These are phyloP conservation scores for Volvox reticuliferus DNA, from an alignment of 139 green algal species.

Conservation along the genomic window DNA sequence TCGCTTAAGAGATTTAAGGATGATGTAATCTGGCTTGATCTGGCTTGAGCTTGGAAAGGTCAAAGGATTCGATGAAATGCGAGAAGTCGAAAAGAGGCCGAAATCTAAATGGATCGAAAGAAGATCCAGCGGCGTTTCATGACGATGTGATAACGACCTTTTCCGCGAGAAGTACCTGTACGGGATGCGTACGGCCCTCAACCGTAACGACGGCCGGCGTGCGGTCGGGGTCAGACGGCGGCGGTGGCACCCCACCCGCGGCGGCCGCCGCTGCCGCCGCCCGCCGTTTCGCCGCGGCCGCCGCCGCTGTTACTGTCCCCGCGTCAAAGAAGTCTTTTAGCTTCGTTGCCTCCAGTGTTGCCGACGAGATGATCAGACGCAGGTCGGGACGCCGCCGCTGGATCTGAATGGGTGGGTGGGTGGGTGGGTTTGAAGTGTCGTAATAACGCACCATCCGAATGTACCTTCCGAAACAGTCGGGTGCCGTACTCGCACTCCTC, in stretches of 20 bases:
- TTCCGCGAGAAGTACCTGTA: constrained; percentile 83
- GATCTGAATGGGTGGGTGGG: constrained; percentile 64
- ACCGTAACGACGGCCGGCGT: constrained; percentile 78
- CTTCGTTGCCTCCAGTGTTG: constrained; percentile 84
- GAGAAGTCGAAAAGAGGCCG: no score
- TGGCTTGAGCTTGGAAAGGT: no score
- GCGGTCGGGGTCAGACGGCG: background rate
- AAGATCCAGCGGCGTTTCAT: no score
- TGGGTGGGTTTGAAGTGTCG: no score
- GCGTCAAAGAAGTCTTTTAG: constrained; percentile 80
- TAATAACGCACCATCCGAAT: no score
- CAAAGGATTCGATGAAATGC: no score
- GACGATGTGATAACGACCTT: no score
- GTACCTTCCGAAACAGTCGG: background rate
- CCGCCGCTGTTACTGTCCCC: background rate
- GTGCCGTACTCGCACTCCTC: no score
- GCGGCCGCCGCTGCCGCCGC: background rate
- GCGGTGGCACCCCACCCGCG: background rate
- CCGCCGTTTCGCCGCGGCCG: background rate
- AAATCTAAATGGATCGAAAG: no score
- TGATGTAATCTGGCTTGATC: no score
- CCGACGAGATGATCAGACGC: constrained; percentile 89
- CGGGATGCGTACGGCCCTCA: constrained; percentile 79
- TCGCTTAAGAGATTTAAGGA: no score
- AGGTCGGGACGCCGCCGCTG: constrained; percentile 85